Base-by-base conservation (phyloP, 225 moss, liverwort and hornwort genomes). In the Pseudisothecium myosuroides region DNA sequence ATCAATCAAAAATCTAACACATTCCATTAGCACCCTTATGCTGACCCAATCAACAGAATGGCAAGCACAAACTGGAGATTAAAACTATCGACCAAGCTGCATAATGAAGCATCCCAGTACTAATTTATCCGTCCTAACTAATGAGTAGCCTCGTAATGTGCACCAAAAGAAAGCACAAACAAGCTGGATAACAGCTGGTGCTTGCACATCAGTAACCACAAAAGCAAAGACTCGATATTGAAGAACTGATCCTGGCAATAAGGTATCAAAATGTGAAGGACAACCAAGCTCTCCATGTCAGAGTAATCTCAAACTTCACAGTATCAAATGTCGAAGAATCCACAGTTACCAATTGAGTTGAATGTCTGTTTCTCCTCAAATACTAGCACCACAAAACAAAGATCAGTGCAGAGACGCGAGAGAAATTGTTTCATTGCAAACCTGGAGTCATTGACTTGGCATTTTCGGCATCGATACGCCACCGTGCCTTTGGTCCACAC, bases 361-460 rank as follows among this genome's bases (percentile, higher is more conserved):
- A 67, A 56, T 58, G 37, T 6, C 76, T 16, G 63, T 23, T 74
- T 64, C 54, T 13, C 41, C 75, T 78, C 37, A 61, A 37, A 77
- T 3, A 37, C 63, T 10, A 37, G 39, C 37, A 34, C 77, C 87
- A 31, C 36, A 63, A 43, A 62, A 52, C 76, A 90, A 62, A 54
- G 45, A 41, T 36, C 27, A 14, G 43, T 26, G 83, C 43, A 49
- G 50, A 66, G 39, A 61, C 31, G 39, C 21, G 9, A 62, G 54
- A 60, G 18, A 69, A 55, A 31, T 9, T 19, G 43, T 10, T 55
- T 88, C 47, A 47, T 49, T 56, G 34, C 83, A 83, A 61, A 94
- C 94, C 94, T 94, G 76, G 94, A 90, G 65, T 94, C 94, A 68
- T 91, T 93, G 56, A 94, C 69, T 92, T 94, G 94, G 87, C 94